Conservation (phyloP, 2,329 filamentous ascomycete species). For the Aspergillus sp. region DNA sequence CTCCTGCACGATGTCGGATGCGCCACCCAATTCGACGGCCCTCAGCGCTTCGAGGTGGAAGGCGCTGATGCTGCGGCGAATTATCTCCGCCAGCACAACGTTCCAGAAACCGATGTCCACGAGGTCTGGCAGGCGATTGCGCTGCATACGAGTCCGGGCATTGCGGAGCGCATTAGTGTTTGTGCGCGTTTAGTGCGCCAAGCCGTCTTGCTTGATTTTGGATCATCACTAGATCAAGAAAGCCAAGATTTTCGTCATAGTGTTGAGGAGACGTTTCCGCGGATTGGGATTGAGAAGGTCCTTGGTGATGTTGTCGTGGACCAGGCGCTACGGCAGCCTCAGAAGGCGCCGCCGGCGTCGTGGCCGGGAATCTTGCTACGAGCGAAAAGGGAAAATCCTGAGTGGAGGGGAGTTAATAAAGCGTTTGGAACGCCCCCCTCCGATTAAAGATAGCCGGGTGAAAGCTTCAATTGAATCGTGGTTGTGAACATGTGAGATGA, state of each 20-base stretch:
- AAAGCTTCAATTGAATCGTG: no score
- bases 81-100: slow-evolving; percentile 24
- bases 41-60: slow-evolving; percentile 46
- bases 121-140: slow-evolving; percentile 48
- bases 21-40: slow-evolving; percentile 24
- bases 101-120: slow-evolving; percentile 27
- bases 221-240: slow-evolving; percentile 17
- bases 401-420: slow-evolving; percentile 23
- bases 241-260: slow-evolving; percentile 14
- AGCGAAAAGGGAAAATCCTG: slow-evolving; percentile 20
- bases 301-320: slow-evolving; percentile 42
- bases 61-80: slow-evolving; percentile 42
- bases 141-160: slow-evolving; percentile 42
- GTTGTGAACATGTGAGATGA: neutral
- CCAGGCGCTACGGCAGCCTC: slow-evolving; percentile 34
- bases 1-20: slow-evolving; percentile 38
- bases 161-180: slow-evolving; percentile 43
- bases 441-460: no score
- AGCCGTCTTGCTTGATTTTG: slow-evolving; percentile 42
- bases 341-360: slow-evolving; percentile 39
- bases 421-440: slow-evolving; percentile 15
- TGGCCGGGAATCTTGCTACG: slow-evolving; percentile 33
- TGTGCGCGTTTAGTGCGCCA: slow-evolving; percentile 36
- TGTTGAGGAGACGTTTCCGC: slow-evolving; percentile 24
- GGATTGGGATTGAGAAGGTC: slow-evolving; percentile 43